A percentile compares a stretch with the other conserved stretches of the same genome.
Evolutionary conservation across 2,329 filamentous ascomycete species (phyloP).

Genomic region (Sordariomycetes sp.): DNA sequence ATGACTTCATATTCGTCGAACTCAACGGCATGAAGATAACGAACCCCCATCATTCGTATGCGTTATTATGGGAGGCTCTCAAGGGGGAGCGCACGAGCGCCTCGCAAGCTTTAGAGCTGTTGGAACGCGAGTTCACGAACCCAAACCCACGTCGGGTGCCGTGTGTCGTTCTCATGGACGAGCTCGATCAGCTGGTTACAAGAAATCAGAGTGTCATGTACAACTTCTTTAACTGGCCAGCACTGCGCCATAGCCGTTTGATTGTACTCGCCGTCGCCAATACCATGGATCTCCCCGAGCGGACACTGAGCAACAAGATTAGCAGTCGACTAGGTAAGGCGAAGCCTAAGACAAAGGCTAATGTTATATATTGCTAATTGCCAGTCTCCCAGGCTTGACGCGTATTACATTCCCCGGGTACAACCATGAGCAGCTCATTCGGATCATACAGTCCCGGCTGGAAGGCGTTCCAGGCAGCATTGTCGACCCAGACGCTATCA

Average conservation of each 20-base stretch:
- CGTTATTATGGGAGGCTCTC: conserved; percentile 87
- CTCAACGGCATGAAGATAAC: conserved; percentile 99
- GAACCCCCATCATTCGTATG: conserved; percentile 92
- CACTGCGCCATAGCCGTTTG: conserved; percentile 75
- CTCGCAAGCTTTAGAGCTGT: conserved; percentile 75
- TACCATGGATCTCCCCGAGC: conserved; percentile 95
- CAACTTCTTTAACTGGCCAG: conserved; percentile 99
- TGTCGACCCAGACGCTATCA: conserved; percentile 83
- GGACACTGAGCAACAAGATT: conserved; percentile 96
- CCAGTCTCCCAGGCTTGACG: conserved; percentile 47
- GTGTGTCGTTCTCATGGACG: conserved; percentile 96
- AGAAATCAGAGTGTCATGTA: conserved; percentile 99
- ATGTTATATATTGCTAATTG: neutral
- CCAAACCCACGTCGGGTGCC: conserved; percentile 84
- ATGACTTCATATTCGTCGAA: conserved; percentile 98
- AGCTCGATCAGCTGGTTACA: conserved; percentile 93
- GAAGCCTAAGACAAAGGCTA: neutral
- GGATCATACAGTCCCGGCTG: conserved; percentile 89
- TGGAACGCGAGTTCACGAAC: conserved; percentile 85
- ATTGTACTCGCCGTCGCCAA: conserved; percentile 97
- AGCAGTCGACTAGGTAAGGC: conserved; percentile 62
- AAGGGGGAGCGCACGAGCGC: conserved; percentile 88
- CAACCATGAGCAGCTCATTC: conserved; percentile 93
- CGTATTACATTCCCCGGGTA: conserved; percentile 96
- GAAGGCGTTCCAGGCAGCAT: conserved; percentile 79